phyloP scores from a whole-genome alignment of 768 basidiomycete species.

The Piloderma croceum region DNA sequence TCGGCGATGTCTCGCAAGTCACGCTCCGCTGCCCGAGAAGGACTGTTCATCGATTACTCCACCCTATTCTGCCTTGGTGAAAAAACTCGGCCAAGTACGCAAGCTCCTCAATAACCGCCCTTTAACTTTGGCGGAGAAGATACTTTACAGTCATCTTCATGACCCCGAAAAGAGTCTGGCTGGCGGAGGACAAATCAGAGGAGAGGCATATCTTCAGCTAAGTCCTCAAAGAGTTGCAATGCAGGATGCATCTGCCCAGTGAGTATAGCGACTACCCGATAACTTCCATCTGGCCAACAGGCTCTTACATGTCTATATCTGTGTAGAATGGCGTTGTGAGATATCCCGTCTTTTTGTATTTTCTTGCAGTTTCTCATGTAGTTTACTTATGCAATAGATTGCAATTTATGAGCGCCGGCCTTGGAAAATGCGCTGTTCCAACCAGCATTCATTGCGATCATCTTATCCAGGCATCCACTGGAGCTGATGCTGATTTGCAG shows the following conservation, averaged over 20 bases:
- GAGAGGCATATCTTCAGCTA: slow-evolving; percentile 86
- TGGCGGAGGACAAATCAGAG: slow-evolving; percentile 64
- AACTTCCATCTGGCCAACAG: too few relatives aligned
- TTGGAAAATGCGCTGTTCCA: slow-evolving; percentile 77
- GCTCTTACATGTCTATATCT: slow-evolving; percentile 9
- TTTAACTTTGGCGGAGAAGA: slow-evolving; percentile 95
- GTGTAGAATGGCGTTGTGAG: slow-evolving; percentile 77
- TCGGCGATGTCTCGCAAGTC: slow-evolving; percentile 32
- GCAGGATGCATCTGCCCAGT: slow-evolving; percentile 93
- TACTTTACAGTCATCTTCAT: slow-evolving; percentile 87
- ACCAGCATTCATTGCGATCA: slow-evolving; percentile 97
- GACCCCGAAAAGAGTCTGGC: slow-evolving; percentile 71
- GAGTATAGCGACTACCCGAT: slow-evolving; percentile 28
- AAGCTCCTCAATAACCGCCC: slow-evolving; percentile 65
- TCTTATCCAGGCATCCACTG: slow-evolving; percentile 89
- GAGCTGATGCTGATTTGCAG: slow-evolving; percentile 82
- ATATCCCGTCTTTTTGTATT: slow-evolving; percentile 1
- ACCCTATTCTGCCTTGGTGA: slow-evolving; percentile 67
- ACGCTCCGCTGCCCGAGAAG: slow-evolving; percentile 40
- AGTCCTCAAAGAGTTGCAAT: slow-evolving; percentile 92
- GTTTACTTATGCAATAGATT: slow-evolving; percentile 45
- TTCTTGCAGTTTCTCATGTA: background rate
- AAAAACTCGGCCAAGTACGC: slow-evolving; percentile 67
- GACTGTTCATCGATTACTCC: slow-evolving; percentile 76
- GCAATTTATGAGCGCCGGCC: slow-evolving; percentile 97